These are phyloP conservation scores for Apiospora malaysiana DNA, from an alignment of 2,329 filamentous ascomycete species.

Conservation along the genomic window DNA sequence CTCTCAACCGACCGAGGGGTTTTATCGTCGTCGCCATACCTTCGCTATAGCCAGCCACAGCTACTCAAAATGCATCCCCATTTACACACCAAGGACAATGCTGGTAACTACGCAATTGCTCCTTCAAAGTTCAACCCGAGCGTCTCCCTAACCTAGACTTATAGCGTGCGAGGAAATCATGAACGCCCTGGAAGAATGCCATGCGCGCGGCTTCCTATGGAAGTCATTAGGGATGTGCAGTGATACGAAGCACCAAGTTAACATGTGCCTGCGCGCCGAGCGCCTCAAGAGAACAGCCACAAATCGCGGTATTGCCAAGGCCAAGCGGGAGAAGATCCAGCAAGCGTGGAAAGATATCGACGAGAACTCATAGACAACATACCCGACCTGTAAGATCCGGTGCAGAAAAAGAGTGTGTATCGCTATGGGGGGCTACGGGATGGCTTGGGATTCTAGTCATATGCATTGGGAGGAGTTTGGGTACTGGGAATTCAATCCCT, in stretches of 20 bases:
- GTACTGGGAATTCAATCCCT: background rate
- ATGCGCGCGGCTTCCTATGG: conserved; percentile 89
- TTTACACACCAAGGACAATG: conserved; percentile 90
- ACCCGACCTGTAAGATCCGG: background rate
- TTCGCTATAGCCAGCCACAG: background rate
- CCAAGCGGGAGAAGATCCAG: conserved; percentile 76
- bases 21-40: background rate
- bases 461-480: conserved; percentile 3
- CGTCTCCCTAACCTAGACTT: background rate
- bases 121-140: background rate
- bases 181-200: conserved; percentile 92
- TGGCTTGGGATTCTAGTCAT: conserved; percentile 2
- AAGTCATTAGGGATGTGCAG: conserved; percentile 93
- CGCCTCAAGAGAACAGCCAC: conserved; percentile 76
- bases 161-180: conserved; percentile 95
- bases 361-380: conserved; percentile 63
- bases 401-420: background rate
- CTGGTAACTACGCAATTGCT: conserved; percentile 61
- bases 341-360: conserved; percentile 81
- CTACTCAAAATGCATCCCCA: conserved; percentile 86
- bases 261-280: conserved; percentile 82
- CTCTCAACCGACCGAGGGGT: background rate
- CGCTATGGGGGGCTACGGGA: background rate
- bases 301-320: conserved; percentile 74
- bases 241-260: conserved; percentile 81